A percentile compares a stretch with the other conserved stretches of the same genome.
phyloP scores from a whole-genome alignment of 1,284 basidiomycete species.

The Afroboletus lepidellus region DNA sequence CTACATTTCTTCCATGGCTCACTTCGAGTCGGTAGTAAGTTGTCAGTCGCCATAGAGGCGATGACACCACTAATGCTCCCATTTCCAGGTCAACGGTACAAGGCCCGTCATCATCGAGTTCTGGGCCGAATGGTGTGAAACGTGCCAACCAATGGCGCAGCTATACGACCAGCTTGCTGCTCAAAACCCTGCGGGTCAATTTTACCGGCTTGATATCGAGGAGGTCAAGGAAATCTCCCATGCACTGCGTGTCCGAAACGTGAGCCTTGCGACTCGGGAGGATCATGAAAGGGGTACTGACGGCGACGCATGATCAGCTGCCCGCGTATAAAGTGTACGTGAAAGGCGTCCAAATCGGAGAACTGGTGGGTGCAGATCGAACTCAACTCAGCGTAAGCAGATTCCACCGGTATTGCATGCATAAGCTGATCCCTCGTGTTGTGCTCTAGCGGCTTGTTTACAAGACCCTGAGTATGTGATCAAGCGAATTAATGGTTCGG shows the following conservation, averaged over 20 bases:
- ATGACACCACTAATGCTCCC: conserved; percentile 7
- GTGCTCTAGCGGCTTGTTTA: conserved; percentile 28
- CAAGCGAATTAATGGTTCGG: conserved; percentile 3
- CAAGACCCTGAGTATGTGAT: conserved; percentile 32
- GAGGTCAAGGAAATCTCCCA: conserved; percentile 49
- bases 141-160: conserved; percentile 78
- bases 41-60: neutral
- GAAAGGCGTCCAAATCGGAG: conserved; percentile 61
- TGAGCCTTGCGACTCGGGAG: conserved; percentile 34
- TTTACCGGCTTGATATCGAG: conserved; percentile 87
- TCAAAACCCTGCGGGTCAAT: conserved; percentile 40
- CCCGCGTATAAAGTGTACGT: conserved; percentile 79
- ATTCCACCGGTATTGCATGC: conserved; percentile 17
- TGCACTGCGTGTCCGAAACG: conserved; percentile 73
- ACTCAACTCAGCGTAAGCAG: conserved; percentile 25
- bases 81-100: conserved; percentile 54
- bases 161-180: conserved; percentile 72
- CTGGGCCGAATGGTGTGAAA: conserved; percentile 72
- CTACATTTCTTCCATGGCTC: conserved; percentile 27
- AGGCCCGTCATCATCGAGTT: conserved; percentile 73
- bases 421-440: conserved; percentile 21
- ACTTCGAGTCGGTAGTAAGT: conserved; percentile 28
- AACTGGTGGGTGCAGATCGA: conserved; percentile 62
- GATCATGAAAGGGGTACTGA: conserved; percentile 19
- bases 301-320: conserved; percentile 43